phyloP scores from a whole-genome alignment of 1,284 basidiomycete genomes.

The Marasmius sp. region DNA sequence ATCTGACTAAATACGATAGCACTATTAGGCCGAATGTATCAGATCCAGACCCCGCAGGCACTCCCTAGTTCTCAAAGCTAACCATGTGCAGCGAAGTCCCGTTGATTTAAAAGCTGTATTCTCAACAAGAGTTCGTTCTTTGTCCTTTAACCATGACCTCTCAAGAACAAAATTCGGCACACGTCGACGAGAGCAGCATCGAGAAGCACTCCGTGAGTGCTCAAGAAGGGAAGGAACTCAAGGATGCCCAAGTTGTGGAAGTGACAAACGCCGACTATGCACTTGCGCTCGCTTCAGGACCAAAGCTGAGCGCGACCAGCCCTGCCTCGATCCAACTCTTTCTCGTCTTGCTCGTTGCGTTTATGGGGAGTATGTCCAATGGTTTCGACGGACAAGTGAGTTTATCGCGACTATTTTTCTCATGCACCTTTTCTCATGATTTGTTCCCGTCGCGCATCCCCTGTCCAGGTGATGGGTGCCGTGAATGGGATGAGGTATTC shows the following conservation, averaged over 20 bases:
- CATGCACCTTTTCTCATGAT: background rate
- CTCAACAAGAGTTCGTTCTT: too few relatives aligned
- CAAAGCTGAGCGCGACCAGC: slow-evolving; percentile 37
- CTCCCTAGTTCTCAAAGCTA: too few relatives aligned
- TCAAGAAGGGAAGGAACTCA: background rate
- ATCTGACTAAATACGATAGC: background rate
- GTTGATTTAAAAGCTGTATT: too few relatives aligned
- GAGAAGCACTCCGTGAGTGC: background rate
- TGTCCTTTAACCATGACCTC: background rate
- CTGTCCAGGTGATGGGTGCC: slow-evolving; percentile 40
- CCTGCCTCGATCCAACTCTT: slow-evolving; percentile 39
- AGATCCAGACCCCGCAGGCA: background rate
- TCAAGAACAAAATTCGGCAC: background rate
- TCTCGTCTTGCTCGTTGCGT: slow-evolving; percentile 37
- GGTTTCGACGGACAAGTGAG: slow-evolving; percentile 44
- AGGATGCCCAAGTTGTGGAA: slow-evolving; percentile 13
- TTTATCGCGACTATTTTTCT: background rate
- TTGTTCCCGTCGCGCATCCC: background rate
- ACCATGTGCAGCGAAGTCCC: too few relatives aligned
- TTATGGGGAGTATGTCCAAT: slow-evolving; percentile 44
- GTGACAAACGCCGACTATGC: slow-evolving; percentile 23
- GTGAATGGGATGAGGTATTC: slow-evolving; percentile 44
- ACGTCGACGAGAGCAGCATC: background rate
- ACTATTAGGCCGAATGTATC: background rate
- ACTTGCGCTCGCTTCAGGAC: slow-evolving; percentile 38